phyloP scores from a whole-genome alignment of 176 grass and related monocot genomes.

The Eremochloa ophiuroides region DNA sequence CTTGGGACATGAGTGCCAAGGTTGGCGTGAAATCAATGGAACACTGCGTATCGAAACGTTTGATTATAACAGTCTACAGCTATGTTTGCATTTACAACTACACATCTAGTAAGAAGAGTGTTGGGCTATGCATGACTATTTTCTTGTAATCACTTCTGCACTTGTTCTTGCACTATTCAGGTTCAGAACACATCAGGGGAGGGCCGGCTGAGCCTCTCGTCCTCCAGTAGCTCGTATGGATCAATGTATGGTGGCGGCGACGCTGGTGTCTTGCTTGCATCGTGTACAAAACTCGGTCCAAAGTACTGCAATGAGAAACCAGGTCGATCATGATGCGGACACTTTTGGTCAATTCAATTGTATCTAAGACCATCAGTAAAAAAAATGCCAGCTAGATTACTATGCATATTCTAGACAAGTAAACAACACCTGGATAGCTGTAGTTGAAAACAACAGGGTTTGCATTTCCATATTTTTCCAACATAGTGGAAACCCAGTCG shows the following conservation, averaged over 20 bases:
- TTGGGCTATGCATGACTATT: constrained; percentile 17
- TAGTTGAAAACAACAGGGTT: not conserved
- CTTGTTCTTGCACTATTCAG: not conserved
- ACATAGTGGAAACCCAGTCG: not conserved
- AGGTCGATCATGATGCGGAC: not conserved
- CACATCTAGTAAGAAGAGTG: constrained; percentile 5
- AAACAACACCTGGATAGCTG: not conserved
- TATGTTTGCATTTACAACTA: constrained; percentile 45
- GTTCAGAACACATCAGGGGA: constrained; percentile 41
- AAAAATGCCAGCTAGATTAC: not conserved
- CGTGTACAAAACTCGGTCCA: constrained; percentile 74
- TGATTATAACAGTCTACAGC: constrained; percentile 35
- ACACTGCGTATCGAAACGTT: not conserved
- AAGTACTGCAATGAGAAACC: constrained; percentile 56
- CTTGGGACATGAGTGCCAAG: too few species aligned
- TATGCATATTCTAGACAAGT: not conserved
- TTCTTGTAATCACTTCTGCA: not conserved
- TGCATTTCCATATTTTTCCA: not conserved
- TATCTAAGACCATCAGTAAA: not conserved
- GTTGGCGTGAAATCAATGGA: not conserved
- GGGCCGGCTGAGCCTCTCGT: constrained; percentile 64
- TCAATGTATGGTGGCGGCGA: constrained; percentile 64
- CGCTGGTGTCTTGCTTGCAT: constrained; percentile 46
- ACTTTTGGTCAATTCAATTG: not conserved
- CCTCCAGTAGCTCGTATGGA: constrained; percentile 84